Evolutionary conservation across 768 basidiomycete genomes (phyloP).

Genomic region (Termitomyces sp.): DNA sequence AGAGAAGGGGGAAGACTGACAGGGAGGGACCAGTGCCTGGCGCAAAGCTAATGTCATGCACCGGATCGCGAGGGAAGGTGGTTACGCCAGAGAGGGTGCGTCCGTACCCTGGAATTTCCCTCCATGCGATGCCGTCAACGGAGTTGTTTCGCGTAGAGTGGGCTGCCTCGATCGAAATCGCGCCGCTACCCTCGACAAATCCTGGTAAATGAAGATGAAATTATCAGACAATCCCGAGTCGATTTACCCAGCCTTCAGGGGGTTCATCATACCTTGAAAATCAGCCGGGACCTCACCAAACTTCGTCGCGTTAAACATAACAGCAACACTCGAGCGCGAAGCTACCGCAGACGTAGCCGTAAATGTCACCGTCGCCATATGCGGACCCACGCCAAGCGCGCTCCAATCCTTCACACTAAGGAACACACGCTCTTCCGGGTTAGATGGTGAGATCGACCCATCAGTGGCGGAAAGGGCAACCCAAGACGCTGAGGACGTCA

Average conservation of each 20-base stretch:
- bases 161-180: conserved; percentile 61
- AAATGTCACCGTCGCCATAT: conserved; percentile 36
- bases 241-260: not conserved
- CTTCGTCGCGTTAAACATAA: conserved; percentile 31
- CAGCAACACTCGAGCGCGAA: conserved; percentile 24
- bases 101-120: conserved; percentile 54
- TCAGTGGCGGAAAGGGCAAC: conserved; percentile 37
- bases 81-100: conserved; percentile 56
- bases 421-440: conserved; percentile 49
- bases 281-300: conserved; percentile 27
- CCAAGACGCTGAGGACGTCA: conserved; percentile 46
- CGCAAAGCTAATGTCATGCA: conserved; percentile 48
- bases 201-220: conserved; percentile 23
- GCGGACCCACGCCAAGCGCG: conserved; percentile 31
- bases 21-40: conserved; percentile 58
- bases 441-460: conserved; percentile 42
- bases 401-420: conserved; percentile 53
- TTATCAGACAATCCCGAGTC: not conserved
- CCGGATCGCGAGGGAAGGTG: conserved; percentile 45
- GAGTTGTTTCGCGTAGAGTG: conserved; percentile 45
- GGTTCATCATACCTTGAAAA: conserved; percentile 38
- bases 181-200: conserved; percentile 59
- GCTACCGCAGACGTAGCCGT: conserved; percentile 37
- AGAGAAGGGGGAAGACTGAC: conserved; percentile 25
- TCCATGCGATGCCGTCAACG: conserved; percentile 51